These are phyloP conservation scores for Lentinula lateritia DNA, from an alignment of 768 basidiomycete genomes.

Conservation along the genomic window DNA sequence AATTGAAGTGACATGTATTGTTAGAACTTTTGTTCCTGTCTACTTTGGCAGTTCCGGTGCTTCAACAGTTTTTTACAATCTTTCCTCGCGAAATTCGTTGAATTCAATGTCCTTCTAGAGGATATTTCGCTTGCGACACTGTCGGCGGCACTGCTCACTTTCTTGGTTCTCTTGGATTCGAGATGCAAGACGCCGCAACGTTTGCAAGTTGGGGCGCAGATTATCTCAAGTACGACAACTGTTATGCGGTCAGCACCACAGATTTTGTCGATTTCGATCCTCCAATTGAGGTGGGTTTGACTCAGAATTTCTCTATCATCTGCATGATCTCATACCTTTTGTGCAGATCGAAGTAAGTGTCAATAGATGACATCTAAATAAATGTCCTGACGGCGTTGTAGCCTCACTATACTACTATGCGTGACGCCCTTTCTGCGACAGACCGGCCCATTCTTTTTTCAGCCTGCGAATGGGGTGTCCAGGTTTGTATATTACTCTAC, in stretches of 20 bases:
- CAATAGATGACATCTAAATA: background rate
- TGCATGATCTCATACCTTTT: background rate
- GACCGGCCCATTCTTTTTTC: slow-evolving; percentile 44
- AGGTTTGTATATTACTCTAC: slow-evolving; percentile 11
- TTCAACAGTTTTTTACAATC: background rate
- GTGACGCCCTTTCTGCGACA: slow-evolving; percentile 37
- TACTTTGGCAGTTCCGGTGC: background rate
- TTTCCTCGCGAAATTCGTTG: background rate
- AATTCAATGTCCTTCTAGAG: slow-evolving; percentile 19
- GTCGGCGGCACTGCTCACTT: slow-evolving; percentile 40
- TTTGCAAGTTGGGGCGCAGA: slow-evolving; percentile 48
- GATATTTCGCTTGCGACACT: slow-evolving; percentile 38
- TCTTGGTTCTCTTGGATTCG: slow-evolving; percentile 40
- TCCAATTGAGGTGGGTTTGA: slow-evolving; percentile 29
- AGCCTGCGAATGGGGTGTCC: slow-evolving; percentile 47
- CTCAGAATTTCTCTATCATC: background rate
- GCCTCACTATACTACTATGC: slow-evolving; percentile 41
- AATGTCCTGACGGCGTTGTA: slow-evolving; percentile 10
- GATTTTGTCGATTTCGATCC: slow-evolving; percentile 43
- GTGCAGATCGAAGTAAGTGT: slow-evolving; percentile 28
- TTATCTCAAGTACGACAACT: slow-evolving; percentile 47
- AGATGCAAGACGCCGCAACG: slow-evolving; percentile 38
- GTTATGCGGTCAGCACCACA: slow-evolving; percentile 38
- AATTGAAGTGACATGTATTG: slow-evolving; percentile 14
- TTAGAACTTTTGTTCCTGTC: slow-evolving; percentile 16